These are phyloP conservation scores for Pseudocercospora fijiensis DNA, from an alignment of 2,329 filamentous ascomycete species.

Conservation along the genomic window DNA sequence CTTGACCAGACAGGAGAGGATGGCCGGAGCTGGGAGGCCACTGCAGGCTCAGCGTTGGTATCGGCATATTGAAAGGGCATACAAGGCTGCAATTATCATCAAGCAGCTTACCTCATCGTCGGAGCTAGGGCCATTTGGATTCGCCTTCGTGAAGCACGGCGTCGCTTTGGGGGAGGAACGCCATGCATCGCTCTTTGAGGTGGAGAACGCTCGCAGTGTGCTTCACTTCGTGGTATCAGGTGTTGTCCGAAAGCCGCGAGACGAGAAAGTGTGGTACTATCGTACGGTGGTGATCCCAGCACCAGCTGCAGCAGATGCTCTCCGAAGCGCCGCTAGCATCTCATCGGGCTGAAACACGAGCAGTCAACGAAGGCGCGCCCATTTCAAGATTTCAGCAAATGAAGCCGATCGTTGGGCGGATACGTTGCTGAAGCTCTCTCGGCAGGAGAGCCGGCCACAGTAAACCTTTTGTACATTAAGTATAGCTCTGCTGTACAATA, in stretches of 20 bases:
- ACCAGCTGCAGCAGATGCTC: neutral
- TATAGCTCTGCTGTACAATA: neutral
- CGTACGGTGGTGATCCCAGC: neutral
- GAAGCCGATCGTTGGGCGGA: too few species aligned
- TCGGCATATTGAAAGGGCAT: slow-evolving; percentile 8
- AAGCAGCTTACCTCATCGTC: slow-evolving; percentile 10
- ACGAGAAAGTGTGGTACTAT: neutral
- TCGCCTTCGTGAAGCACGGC: neutral
- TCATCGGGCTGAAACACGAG: neutral
- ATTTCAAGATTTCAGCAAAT: too few species aligned
- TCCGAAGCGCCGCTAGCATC: neutral
- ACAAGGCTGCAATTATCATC: slow-evolving; percentile 13
- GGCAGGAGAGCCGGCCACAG: neutral
- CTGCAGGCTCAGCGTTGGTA: slow-evolving; percentile 8
- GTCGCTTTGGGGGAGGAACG: neutral
- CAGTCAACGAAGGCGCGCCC: too few species aligned
- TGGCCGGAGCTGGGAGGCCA: neutral
- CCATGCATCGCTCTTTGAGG: neutral
- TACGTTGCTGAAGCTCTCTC: neutral
- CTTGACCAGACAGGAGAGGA: neutral
- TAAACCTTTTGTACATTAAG: neutral
- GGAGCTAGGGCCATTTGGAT: slow-evolving; percentile 1
- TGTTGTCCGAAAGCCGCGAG: neutral
- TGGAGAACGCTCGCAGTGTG: neutral
- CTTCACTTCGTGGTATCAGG: neutral